These are phyloP conservation scores for Botrytis galanthina DNA, from an alignment of 2,329 filamentous ascomycete genomes.

Conservation along the genomic window DNA sequence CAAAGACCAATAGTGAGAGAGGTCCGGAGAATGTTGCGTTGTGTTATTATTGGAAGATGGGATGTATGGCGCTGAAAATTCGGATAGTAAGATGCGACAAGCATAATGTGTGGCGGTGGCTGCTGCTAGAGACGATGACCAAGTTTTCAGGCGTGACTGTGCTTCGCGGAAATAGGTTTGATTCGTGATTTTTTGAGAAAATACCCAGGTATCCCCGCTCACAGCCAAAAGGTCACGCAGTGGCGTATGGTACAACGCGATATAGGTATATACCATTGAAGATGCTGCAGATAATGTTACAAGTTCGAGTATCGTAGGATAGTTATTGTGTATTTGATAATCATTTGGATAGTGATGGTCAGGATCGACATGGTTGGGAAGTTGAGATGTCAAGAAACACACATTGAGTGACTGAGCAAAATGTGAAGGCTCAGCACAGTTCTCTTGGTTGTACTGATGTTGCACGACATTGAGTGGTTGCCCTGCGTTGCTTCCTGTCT, in stretches of 20 bases:
- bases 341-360: conserved; percentile 37
- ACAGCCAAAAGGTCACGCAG: conserved; percentile 57
- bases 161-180: conserved; percentile 47
- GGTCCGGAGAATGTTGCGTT: conserved; percentile 23
- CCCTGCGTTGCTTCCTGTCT: conserved; percentile 14
- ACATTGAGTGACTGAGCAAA: conserved; percentile 34
- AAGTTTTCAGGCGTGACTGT: conserved; percentile 47
- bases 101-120: conserved; percentile 50
- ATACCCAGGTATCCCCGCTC: conserved; percentile 57
- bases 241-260: conserved; percentile 58
- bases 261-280: conserved; percentile 51
- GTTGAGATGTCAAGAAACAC: conserved; percentile 30
- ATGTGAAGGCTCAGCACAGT: conserved; percentile 16
- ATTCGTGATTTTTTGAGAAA: conserved; percentile 52
- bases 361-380: conserved; percentile 32
- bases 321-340: conserved; percentile 16
- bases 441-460: conserved; percentile 22
- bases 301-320: conserved; percentile 26
- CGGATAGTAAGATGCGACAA: conserved; percentile 48
- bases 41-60: not conserved
- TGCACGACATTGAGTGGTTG: conserved; percentile 27
- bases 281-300: conserved; percentile 45
- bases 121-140: conserved; percentile 47
- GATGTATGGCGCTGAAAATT: conserved; percentile 42
- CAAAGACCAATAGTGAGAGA: conserved; percentile 54